Conservation (phyloP, 139 green algal species). For the Deuterostichococcus epilithicus region DNA sequence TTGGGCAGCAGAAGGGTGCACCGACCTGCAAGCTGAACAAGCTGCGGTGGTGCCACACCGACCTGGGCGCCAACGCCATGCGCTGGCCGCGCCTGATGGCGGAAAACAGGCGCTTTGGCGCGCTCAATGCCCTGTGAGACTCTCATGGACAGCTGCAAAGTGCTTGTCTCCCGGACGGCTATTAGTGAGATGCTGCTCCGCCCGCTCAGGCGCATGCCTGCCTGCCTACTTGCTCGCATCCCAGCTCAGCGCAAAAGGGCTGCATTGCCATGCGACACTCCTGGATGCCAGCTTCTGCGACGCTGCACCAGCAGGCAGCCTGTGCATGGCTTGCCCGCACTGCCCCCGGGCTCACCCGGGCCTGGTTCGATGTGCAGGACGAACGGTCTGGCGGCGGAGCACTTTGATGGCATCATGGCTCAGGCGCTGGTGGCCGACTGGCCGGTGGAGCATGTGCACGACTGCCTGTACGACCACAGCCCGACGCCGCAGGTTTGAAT, state of each 20-base stretch:
- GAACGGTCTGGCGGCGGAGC: slow-evolving; percentile 23
- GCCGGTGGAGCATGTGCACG: slow-evolving; percentile 38
- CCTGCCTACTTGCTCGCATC: no score
- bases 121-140: slow-evolving; percentile 25
- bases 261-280: no score
- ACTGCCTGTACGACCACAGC: slow-evolving; percentile 66
- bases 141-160: no score
- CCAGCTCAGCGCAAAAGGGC: no score
- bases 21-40: slow-evolving; percentile 71
- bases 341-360: no score
- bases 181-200: no score
- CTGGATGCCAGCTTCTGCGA: no score
- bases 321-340: no score
- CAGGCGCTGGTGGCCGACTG: slow-evolving; percentile 33
- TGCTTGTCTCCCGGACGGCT: no score
- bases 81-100: slow-evolving; percentile 44
- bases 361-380: no score
- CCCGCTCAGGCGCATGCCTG: no score
- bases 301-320: no score
- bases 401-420: slow-evolving; percentile 71
- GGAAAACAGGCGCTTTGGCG: slow-evolving; percentile 59
- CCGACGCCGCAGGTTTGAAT: slow-evolving; percentile 64
- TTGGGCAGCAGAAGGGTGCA: slow-evolving; percentile 29
- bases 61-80: slow-evolving; percentile 69
- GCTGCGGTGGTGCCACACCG: slow-evolving; percentile 73